phyloP scores from a whole-genome alignment of 352 stramenopile genomes.

The Pythium grandisporangium region DNA sequence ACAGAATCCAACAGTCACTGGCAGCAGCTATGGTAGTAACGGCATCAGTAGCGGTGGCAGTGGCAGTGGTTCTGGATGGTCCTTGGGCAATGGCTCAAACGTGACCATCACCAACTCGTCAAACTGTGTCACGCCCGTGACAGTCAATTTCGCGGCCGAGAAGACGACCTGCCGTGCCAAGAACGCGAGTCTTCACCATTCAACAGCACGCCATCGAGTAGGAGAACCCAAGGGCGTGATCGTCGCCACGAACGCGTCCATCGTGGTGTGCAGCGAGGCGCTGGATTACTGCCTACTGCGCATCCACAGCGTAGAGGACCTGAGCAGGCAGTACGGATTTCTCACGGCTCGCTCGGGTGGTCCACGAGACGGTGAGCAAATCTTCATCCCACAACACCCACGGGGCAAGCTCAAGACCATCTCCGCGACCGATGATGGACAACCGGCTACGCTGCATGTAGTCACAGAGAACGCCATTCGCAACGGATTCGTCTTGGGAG shows the following conservation, averaged over 20 bases:
- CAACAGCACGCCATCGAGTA: conserved; percentile 14
- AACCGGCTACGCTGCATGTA: conserved; percentile 26
- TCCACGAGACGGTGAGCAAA: conserved; percentile 32
- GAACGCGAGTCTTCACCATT: too few relatives aligned
- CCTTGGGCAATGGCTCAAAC: neutral
- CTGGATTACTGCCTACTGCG: conserved; percentile 57
- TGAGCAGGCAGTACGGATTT: conserved; percentile 39
- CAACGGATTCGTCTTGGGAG: conserved; percentile 1
- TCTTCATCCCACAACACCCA: conserved; percentile 65
- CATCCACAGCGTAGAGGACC: conserved; percentile 18
- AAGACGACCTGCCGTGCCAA: conserved; percentile 25
- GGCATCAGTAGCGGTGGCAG: too few relatives aligned
- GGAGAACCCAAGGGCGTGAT: conserved; percentile 29
- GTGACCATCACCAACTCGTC: neutral
- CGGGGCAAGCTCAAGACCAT: conserved; percentile 53
- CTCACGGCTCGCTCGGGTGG: conserved; percentile 25
- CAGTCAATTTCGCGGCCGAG: conserved; percentile 57
- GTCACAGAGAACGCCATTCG: neutral
- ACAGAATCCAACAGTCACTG: too few relatives aligned
- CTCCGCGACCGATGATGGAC: conserved; percentile 28
- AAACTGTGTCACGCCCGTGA: neutral
- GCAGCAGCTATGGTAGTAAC: too few relatives aligned
- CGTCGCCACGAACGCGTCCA: conserved; percentile 23
- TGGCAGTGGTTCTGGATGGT: too few relatives aligned
- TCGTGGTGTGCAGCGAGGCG: conserved; percentile 26